phyloP scores from a whole-genome alignment of 208 protist genomes.

The Trypanosoma melophagium region DNA sequence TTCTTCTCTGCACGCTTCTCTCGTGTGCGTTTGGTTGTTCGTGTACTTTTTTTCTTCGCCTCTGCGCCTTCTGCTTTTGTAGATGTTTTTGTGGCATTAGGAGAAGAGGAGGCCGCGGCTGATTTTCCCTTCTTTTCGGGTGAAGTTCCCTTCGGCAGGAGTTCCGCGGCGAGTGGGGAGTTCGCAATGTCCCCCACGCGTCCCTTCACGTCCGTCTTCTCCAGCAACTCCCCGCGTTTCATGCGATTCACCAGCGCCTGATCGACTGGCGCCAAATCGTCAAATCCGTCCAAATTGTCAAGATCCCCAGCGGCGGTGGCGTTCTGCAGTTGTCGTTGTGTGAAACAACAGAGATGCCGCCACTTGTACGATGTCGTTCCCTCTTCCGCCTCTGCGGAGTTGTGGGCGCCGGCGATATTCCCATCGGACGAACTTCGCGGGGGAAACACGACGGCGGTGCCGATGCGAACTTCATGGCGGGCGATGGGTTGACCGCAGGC shows the following conservation, averaged over 20 bases:
- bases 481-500: constrained; percentile 58
- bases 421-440: neutral
- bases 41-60: constrained; percentile 20
- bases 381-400: constrained; percentile 32
- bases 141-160: constrained; percentile 19
- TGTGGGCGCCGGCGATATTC: too few relatives aligned
- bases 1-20: constrained; percentile 9
- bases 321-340: constrained; percentile 68
- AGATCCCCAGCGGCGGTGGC: constrained; percentile 53
- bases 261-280: constrained; percentile 58
- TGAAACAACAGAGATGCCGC: constrained; percentile 87
- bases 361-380: constrained; percentile 61
- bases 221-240: constrained; percentile 58
- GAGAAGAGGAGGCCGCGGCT: too few relatives aligned
- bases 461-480: constrained; percentile 82
- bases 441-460: constrained; percentile 56
- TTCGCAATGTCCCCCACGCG: constrained; percentile 69
- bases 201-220: constrained; percentile 43
- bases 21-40: constrained; percentile 15
- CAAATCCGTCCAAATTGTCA: constrained; percentile 61
- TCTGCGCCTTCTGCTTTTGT: neutral
- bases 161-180: constrained; percentile 35
- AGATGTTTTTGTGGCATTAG: neutral
- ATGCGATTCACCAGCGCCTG: constrained; percentile 56
- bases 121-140: constrained; percentile 2